A percentile compares a stretch with the other conserved stretches of the same genome.
These are phyloP conservation scores for Bolboschoenus planiculmis DNA, from an alignment of 176 grass and related monocot species.

Conservation along the genomic window DNA sequence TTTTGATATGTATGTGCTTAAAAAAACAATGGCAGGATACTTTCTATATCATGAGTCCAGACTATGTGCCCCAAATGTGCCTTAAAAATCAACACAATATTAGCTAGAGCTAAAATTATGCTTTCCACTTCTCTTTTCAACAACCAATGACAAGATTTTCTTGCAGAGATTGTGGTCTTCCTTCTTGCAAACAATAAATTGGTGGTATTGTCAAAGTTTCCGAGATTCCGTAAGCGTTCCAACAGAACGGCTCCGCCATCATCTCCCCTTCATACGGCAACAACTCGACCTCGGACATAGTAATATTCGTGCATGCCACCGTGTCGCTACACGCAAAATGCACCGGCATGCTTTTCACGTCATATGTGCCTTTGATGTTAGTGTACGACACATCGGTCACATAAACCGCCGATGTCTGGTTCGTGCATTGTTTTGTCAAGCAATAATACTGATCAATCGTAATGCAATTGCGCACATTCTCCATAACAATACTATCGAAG, in stretches of 20 bases:
- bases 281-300: slow-evolving; percentile 64
- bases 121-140: not conserved
- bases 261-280: slow-evolving; percentile 25
- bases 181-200: slow-evolving; percentile 65
- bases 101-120: not conserved
- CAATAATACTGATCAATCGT: slow-evolving; percentile 88
- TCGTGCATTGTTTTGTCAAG: slow-evolving; percentile 43
- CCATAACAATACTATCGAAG: slow-evolving; percentile 52
- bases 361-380: slow-evolving; percentile 66
- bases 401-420: slow-evolving; percentile 54
- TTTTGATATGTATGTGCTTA: no score
- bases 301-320: slow-evolving; percentile 60
- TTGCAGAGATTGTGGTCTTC: slow-evolving; percentile 49
- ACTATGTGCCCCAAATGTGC: not conserved
- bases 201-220: slow-evolving; percentile 58
- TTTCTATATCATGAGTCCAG: not conserved
- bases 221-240: slow-evolving; percentile 61
- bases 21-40: not conserved
- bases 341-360: slow-evolving; percentile 31
- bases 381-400: slow-evolving; percentile 47
- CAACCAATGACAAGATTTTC: slow-evolving; percentile 42
- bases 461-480: slow-evolving; percentile 73
- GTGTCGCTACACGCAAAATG: slow-evolving; percentile 71
- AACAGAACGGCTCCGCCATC: slow-evolving; percentile 48
- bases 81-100: not conserved